These are phyloP conservation scores for Megacollybia marginata DNA, from an alignment of 768 basidiomycete genomes.

Conservation along the genomic window DNA sequence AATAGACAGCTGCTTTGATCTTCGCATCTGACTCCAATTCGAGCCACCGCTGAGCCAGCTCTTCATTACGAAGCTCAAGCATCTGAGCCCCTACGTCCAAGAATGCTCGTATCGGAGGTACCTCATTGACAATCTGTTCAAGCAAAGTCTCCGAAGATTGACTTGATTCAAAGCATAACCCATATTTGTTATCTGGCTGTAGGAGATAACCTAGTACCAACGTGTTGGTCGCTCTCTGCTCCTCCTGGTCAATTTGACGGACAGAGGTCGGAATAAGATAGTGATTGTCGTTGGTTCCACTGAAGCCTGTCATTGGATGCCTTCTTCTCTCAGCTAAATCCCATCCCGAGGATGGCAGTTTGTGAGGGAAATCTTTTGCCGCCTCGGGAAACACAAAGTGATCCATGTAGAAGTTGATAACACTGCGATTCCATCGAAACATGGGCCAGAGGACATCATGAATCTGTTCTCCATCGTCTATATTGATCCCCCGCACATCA, in stretches of 20 bases:
- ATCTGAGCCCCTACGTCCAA: constrained; percentile 54
- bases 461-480: constrained; percentile 27
- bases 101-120: constrained; percentile 35
- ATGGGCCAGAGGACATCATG: constrained; percentile 18
- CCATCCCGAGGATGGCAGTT: constrained; percentile 45
- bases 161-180: constrained; percentile 17
- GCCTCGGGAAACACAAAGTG: constrained; percentile 42
- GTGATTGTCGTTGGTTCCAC: constrained; percentile 47
- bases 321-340: constrained; percentile 36
- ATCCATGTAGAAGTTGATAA: constrained; percentile 40
- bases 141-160: constrained; percentile 21
- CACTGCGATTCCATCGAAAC: constrained; percentile 27
- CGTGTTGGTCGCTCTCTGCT: constrained; percentile 41
- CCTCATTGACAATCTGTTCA: constrained; percentile 22
- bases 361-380: constrained; percentile 39
- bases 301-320: constrained; percentile 40
- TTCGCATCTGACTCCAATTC: constrained; percentile 11
- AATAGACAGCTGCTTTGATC: constrained; percentile 35
- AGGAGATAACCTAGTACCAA: constrained; percentile 31
- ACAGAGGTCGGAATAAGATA: constrained; percentile 30
- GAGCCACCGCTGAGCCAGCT: constrained; percentile 36
- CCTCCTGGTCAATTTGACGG: constrained; percentile 26
- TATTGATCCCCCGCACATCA: constrained; percentile 33
- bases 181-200: constrained; percentile 28
- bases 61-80: constrained; percentile 37